Evolutionary conservation across 768 basidiomycete genomes (phyloP), one percentile per base, ranked within the genome.

Genomic region (Pulveroboletus sp.): DNA sequence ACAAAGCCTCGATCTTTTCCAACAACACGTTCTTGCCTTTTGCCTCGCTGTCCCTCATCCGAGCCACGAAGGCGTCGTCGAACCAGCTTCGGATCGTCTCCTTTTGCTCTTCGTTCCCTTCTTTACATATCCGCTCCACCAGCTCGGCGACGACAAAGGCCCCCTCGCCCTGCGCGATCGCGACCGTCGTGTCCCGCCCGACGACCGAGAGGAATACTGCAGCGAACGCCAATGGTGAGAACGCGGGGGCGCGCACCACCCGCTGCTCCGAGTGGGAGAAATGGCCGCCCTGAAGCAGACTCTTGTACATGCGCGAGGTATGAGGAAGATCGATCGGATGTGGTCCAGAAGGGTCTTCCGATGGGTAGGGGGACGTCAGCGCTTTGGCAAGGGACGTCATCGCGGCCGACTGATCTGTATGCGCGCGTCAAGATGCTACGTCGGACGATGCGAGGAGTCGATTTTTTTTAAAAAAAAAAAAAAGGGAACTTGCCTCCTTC

Each of bases 231-330:
- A 67, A 62, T 0, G 84, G 71, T 17, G 83, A 80, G 76, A 85
- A 92, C 1, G 65, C 56, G 3, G 76, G 58, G 3, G 78, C 73
- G 7, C 66, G 75, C 27, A 78, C 76, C 31, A 94, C 72, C 3
- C 76, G 53, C 19, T 76, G 75, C 3, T 81, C 77, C 0, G 76
- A 64, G 27, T 82, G 84, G 52, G 81, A 83, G 68, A 83, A 96
- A 63, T 94, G 92, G 0, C 93, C 93, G 6, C 93, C 93, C 63
- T 94, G 91, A 1, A 96, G 75, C 6, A 96, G 80, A 6, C 82
- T 83, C 65, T 96, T 96, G 77, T 91, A 94, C 42, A 93, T 62
- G 34, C 93, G 78, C 4, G 89, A 85, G 1, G 85, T 80, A 58
- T 92, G 90, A 1, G 91, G 81, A 12, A 93, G 76, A 60, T 94